Evolutionary conservation across 148 eudicot species (phyloP), one percentile per base, ranked within the genome.

Genomic region (Rhododendron mucronatum): DNA sequence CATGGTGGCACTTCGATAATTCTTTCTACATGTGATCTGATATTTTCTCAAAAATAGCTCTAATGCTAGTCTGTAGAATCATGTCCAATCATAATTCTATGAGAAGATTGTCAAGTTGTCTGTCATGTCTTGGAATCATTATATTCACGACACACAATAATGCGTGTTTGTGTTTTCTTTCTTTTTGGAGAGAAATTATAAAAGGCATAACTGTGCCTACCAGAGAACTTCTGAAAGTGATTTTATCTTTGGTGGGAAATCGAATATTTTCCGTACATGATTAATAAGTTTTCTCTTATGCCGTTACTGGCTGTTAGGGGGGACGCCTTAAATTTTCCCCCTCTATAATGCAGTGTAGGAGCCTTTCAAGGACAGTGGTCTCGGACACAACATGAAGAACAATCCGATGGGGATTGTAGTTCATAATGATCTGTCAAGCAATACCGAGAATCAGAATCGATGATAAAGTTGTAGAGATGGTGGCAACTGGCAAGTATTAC

Each of bases 321-420:
- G 1, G 20, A n/a, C 13, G 7, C 30, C 33, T 47, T 74, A 69
- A 33, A 73, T 0, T 5, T 51, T 55, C 0, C 13, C 61, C 76
- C 48, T n/a, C 35, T 28, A 41, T 5, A 5, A 20, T 84, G 55
- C 84, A 85, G 80, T 85, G 83, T 85, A 90, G 90, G 86, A 84
- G 76, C 84, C 84, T 88, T 28, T 39, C 69, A 16, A 88, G 48
- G 86, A 78, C 71, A 78, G 87, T 83, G 87, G 77, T 86, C 51
- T 39, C 86, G 80, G 83, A 77, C 59, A 28, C 20, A 76, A 87
- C 80, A 28, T 88, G 69, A 73, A 51, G 35, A 76, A 78, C 61
- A 55, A 69, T 33, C 41, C 2, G 30, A 18, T 14, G 77, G 50
- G 57, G 15, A 44, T 10, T 23, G 61, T 57, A 30, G 26, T 33